phyloP scores from a whole-genome alignment of 2,329 filamentous ascomycete genomes.

The Cephalotrichum gorgonifer region DNA sequence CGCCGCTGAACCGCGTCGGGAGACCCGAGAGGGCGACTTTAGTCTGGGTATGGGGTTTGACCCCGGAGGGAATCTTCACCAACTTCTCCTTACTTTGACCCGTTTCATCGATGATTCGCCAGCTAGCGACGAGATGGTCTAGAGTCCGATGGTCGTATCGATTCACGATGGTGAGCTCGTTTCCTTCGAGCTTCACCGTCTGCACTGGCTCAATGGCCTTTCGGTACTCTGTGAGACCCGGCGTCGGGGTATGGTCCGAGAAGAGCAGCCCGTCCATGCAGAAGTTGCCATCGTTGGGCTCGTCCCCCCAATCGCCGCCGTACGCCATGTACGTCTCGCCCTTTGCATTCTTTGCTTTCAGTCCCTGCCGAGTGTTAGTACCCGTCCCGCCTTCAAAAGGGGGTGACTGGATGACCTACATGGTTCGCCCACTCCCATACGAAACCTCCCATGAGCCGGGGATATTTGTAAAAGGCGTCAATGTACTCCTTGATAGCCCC shows the following conservation, averaged over 20 bases:
- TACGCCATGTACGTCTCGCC: conserved; percentile 43
- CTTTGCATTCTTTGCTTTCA: conserved; percentile 30
- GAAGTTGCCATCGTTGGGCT: conserved; percentile 49
- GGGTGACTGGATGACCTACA: conserved; percentile 16
- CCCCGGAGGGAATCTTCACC: conserved; percentile 28
- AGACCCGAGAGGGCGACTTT: conserved; percentile 21
- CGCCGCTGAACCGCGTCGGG: conserved; percentile 13
- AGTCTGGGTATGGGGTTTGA: conserved; percentile 31
- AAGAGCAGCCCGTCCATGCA: conserved; percentile 44
- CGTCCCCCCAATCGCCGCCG: conserved; percentile 51
- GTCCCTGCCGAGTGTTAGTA: conserved; percentile 16
- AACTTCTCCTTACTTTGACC: conserved; percentile 17
- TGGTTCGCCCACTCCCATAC: conserved; percentile 58
- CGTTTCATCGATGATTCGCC: conserved; percentile 27
- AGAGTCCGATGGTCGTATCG: conserved; percentile 43
- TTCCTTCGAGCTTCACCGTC: conserved; percentile 30
- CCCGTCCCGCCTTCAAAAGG: background rate
- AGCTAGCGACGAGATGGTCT: conserved; percentile 36
- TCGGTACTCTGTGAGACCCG: conserved; percentile 42
- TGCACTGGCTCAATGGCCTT: conserved; percentile 51
- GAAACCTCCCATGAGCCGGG: conserved; percentile 47
- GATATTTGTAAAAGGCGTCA: conserved; percentile 48
- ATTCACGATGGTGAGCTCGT: conserved; percentile 36
- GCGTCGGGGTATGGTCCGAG: conserved; percentile 37
- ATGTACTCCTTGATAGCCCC: conserved; percentile 59